phyloP scores from a whole-genome alignment of 257 asterid genomes.

The Primulina huaijiensis region DNA sequence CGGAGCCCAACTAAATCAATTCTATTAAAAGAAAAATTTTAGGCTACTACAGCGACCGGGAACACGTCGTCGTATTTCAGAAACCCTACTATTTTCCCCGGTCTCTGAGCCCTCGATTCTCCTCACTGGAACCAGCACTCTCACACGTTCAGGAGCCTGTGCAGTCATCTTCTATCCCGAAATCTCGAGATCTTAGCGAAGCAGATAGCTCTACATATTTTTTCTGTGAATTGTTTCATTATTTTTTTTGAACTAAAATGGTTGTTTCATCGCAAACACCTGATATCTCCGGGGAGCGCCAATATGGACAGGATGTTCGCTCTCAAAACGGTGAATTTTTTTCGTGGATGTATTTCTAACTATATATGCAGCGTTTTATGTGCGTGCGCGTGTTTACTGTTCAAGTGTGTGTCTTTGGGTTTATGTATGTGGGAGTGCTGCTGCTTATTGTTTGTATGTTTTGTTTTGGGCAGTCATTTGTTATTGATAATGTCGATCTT shows the following conservation, averaged over 20 bases:
- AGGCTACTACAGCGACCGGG: neutral
- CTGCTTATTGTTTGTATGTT: neutral
- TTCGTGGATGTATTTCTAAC: neutral
- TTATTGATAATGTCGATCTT: neutral
- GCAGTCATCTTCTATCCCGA: too few relatives aligned
- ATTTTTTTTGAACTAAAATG: conserved; percentile 31
- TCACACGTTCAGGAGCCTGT: neutral
- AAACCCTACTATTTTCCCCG: conserved; percentile 8
- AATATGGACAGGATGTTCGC: conserved; percentile 95
- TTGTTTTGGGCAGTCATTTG: neutral
- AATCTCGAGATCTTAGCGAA: neutral
- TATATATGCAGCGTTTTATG: neutral
- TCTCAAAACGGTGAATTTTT: conserved; percentile 61
- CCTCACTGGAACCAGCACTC: conserved; percentile 8
- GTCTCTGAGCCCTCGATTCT: neutral
- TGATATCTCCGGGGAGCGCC: conserved; percentile 89
- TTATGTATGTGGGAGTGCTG: conserved; percentile 13
- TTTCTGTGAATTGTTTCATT: neutral
- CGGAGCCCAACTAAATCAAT: conserved; percentile 17
- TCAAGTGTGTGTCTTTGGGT: neutral
- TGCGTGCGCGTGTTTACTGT: neutral
- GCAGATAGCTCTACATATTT: neutral
- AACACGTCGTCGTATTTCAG: conserved; percentile 21
- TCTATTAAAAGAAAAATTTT: neutral
- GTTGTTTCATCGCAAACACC: conserved; percentile 49